phyloP scores from a whole-genome alignment of 805 yeast genomes.

The Saccharomyces mikatae region DNA sequence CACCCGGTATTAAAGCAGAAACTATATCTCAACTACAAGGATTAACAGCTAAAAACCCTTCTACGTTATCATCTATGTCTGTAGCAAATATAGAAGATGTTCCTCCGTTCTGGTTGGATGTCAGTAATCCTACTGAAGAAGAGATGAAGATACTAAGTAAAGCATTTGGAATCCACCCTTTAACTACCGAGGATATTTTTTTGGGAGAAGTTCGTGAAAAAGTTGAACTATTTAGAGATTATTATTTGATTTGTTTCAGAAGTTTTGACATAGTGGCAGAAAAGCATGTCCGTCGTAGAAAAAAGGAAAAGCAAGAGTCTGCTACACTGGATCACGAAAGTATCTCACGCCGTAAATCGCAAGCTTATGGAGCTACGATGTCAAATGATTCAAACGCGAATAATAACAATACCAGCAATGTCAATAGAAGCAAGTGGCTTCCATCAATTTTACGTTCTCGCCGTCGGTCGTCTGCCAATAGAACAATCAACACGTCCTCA shows the following conservation, averaged over 20 bases:
- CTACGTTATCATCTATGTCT: slow-evolving; percentile 7
- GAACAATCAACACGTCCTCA: slow-evolving; percentile 13
- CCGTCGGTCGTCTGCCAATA: slow-evolving; percentile 17
- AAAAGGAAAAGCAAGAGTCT: slow-evolving; percentile 34
- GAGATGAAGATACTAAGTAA: slow-evolving; percentile 89
- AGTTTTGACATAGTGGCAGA: slow-evolving; percentile 77
- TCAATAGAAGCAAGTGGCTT: slow-evolving; percentile 9
- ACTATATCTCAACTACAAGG: slow-evolving; percentile 1
- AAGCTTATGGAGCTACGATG: neutral
- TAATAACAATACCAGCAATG: slow-evolving; percentile 2
- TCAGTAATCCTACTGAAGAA: slow-evolving; percentile 87
- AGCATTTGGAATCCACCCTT: slow-evolving; percentile 90
- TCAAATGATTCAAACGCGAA: slow-evolving; percentile 1
- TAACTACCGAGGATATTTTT: slow-evolving; percentile 91
- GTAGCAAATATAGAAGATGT: slow-evolving; percentile 29
- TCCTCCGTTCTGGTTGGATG: slow-evolving; percentile 88
- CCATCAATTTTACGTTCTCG: slow-evolving; percentile 11
- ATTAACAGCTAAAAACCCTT: slow-evolving; percentile 9
- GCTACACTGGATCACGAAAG: neutral
- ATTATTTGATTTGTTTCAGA: slow-evolving; percentile 86
- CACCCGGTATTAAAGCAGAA: slow-evolving; percentile 1
- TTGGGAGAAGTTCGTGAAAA: slow-evolving; percentile 92
- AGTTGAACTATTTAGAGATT: slow-evolving; percentile 84
- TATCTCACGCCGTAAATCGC: neutral
- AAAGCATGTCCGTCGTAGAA: slow-evolving; percentile 44